A percentile compares a stretch with the other conserved stretches of the same genome.
Conservation (phyloP, 805 yeast species). For the Kodamaea leandrae region DNA sequence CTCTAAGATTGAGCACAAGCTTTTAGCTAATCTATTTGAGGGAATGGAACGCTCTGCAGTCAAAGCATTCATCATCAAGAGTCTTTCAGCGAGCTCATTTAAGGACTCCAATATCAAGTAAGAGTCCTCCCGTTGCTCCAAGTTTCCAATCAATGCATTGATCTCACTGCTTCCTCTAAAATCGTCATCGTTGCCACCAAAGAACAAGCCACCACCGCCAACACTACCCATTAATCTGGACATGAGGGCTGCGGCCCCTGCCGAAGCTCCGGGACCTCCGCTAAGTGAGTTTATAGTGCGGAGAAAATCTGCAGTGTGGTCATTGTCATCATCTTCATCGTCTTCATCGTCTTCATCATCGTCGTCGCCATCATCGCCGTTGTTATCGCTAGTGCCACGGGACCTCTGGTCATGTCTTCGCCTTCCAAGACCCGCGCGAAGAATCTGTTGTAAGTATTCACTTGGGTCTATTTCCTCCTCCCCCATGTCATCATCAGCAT, state of each 20-base stretch:
- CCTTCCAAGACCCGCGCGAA: constrained; percentile 11
- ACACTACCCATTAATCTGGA: background rate
- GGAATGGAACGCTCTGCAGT: constrained; percentile 66
- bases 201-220: constrained; percentile 8
- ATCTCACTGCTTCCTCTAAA: constrained; percentile 27
- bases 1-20: constrained; percentile 55
- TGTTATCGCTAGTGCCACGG: constrained; percentile 7
- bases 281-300: constrained; percentile 6
- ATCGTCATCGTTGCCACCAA: constrained; percentile 8
- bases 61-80: constrained; percentile 66
- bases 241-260: constrained; percentile 5
- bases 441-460: constrained; percentile 8
- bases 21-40: constrained; percentile 49
- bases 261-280: background rate
- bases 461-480: constrained; percentile 13
- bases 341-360: constrained; percentile 15
- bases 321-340: constrained; percentile 14
- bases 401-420: constrained; percentile 12
- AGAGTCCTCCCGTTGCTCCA: constrained; percentile 52
- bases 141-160: constrained; percentile 33
- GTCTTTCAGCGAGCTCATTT: constrained; percentile 59
- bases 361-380: constrained; percentile 12
- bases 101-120: constrained; percentile 61
- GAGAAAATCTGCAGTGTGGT: constrained; percentile 1
- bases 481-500: constrained; percentile 10